Evolutionary conservation across 164 flowering plant species (phyloP), one percentile per base, ranked within the genome.

Genomic region (Saururus chinensis): DNA sequence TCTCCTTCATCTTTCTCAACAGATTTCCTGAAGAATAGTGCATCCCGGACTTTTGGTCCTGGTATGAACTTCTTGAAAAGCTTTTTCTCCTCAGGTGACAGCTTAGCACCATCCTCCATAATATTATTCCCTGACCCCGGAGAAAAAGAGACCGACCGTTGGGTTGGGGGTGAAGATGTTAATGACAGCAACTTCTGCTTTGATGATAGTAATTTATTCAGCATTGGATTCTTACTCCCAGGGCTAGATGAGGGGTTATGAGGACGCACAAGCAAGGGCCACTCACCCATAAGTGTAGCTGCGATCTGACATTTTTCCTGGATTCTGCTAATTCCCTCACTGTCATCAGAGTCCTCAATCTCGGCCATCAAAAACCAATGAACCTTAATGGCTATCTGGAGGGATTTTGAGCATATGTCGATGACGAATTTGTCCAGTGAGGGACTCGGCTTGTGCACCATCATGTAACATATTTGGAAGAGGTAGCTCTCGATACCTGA

Each of bases 241-340:
- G 88, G 83, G 57, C 82, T 81, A 4, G 74, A n/a, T 4, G 70
- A 40, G 12, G 76, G 77, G 73, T 65, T 69, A 22, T 60, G 88
- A 0, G 85, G 86, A 56, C 79, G 81, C 23, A 87, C 68, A 60
- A 95, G 72, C 24, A 87, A 85, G 0, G 88, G 86, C 99, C 99
- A 95, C 62, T 95, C 97, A 37, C 99, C 99, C 86, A 80, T 84
- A 72, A 95, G 70, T 41, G 97, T 95, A 3, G 97, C 91, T 1
- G 99, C 91, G 61, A 84, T 83, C 77, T 90, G 99, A 71, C 99
- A 95, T 73, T 87, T 91, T 79, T 95, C 99, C 66, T 95, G 97
- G 68, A 95, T 84, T 51, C 99, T 83, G 72, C 97, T 80, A 40
- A 95, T 87, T 65, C 99, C 97, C 58, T 95, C 99, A 76, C 80